Percentiles rank a stretch among this genome's conserved stretches.
Evolutionary conservation across 2,329 filamentous ascomycete genomes (phyloP).

Genomic region (Claviceps sp.): DNA sequence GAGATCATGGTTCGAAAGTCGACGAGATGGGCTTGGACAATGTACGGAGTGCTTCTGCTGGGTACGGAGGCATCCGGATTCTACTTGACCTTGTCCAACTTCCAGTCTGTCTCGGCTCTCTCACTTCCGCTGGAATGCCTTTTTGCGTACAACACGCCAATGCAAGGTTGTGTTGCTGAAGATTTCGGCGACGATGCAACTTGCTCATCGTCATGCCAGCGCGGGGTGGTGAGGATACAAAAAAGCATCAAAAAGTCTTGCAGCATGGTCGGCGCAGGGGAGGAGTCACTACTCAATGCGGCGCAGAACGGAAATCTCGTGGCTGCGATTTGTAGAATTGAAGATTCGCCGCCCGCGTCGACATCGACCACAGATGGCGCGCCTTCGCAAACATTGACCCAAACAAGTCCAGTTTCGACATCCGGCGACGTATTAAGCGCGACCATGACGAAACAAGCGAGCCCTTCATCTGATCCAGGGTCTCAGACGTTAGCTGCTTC

Average conservation of each 20-base stretch:
- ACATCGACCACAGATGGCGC: neutral
- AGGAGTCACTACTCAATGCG: constrained; percentile 22
- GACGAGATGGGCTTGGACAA: neutral
- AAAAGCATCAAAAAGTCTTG: constrained; percentile 17
- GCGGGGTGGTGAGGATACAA: constrained; percentile 16
- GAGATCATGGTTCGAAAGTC: constrained; percentile 1
- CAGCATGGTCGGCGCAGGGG: constrained; percentile 10
- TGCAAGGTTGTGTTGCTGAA: constrained; percentile 21
- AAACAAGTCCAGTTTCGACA: neutral
- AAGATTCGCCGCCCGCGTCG: constrained; percentile 5
- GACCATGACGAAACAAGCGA: neutral
- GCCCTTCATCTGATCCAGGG: too few species aligned
- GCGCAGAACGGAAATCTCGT: constrained; percentile 24
- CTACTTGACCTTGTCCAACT: constrained; percentile 23
- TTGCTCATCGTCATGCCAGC: constrained; percentile 26
- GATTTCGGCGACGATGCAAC: constrained; percentile 22
- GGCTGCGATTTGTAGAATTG: constrained; percentile 20
- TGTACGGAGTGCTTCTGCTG: constrained; percentile 12
- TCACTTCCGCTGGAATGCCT: constrained; percentile 24
- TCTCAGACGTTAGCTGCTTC: neutral
- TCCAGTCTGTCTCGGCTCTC: constrained; percentile 26
- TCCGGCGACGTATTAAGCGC: neutral
- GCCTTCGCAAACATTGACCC: constrained; percentile 1
- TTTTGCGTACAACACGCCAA: constrained; percentile 27
- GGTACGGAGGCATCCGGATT: constrained; percentile 12